phyloP scores from a whole-genome alignment of 768 basidiomycete species.

The Mycena filopes region DNA sequence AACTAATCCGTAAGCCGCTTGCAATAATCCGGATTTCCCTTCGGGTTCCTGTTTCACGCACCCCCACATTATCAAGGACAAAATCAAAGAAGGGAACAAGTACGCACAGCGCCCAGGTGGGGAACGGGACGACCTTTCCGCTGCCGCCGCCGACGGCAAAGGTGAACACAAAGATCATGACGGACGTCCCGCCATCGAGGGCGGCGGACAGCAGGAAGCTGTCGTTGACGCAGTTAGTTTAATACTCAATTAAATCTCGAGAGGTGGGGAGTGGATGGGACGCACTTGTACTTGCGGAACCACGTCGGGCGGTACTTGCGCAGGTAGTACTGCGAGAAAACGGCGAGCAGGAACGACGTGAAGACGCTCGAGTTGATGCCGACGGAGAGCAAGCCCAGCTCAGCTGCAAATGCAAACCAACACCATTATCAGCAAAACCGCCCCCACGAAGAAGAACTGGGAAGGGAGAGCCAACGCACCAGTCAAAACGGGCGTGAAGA shows the following conservation, averaged over 20 bases:
- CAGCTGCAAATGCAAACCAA: constrained; percentile 31
- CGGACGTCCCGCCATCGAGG: constrained; percentile 34
- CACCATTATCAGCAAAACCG: neutral
- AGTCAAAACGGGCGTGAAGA: constrained; percentile 51
- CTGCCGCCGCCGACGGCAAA: too few species aligned
- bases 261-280: too few species aligned
- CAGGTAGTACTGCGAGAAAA: constrained; percentile 51
- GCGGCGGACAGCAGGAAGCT: constrained; percentile 36
- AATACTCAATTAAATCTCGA: neutral
- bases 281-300: constrained; percentile 49
- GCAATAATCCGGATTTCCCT: too few species aligned
- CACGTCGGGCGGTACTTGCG: constrained; percentile 45
- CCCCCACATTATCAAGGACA: too few species aligned
- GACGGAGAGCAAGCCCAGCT: constrained; percentile 42
- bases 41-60: too few species aligned
- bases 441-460: constrained; percentile 38
- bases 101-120: too few species aligned
- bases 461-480: constrained; percentile 49
- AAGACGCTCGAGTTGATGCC: constrained; percentile 52
- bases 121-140: too few species aligned
- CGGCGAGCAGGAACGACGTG: constrained; percentile 36
- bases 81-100: too few species aligned
- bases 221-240: neutral
- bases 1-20: too few species aligned
- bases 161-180: too few species aligned